Conservation (phyloP, 176 grass and related monocot species). For the Aegilops umbellulata region DNA sequence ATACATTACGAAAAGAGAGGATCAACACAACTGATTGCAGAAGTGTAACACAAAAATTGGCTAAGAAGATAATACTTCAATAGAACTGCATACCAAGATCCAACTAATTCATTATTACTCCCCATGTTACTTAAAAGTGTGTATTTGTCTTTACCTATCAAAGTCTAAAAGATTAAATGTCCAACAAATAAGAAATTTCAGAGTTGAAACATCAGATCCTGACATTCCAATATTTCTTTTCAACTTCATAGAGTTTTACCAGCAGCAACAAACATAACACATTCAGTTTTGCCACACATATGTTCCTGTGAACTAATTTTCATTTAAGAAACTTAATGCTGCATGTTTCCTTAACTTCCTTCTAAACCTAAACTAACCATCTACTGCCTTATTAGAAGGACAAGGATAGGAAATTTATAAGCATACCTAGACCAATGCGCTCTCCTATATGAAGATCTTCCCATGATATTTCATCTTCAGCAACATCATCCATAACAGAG, state of each 20-base stretch:
- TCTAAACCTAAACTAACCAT: neutral
- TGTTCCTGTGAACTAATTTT: slow-evolving; percentile 1
- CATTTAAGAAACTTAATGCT: neutral
- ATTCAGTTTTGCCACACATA: neutral
- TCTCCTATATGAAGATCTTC: slow-evolving; percentile 95
- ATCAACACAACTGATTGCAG: neutral
- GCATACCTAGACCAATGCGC: slow-evolving; percentile 92
- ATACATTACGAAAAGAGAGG: neutral
- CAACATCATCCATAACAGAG: slow-evolving; percentile 66
- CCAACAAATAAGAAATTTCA: neutral
- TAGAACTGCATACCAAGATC: neutral
- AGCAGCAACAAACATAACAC: neutral
- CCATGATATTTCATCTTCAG: slow-evolving; percentile 90
- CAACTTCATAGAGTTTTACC: neutral
- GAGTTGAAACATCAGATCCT: neutral
- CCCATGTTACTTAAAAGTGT: neutral
- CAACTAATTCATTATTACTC: neutral
- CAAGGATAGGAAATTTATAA: slow-evolving; percentile 8
- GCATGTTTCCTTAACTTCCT: neutral
- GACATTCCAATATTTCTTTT: neutral
- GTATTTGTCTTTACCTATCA: neutral
- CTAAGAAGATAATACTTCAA: slow-evolving; percentile 8
- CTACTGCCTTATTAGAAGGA: neutral
- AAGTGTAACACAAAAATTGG: neutral
- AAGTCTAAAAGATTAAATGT: neutral